Evolutionary conservation across 2,329 filamentous ascomycete genomes (phyloP), one percentile per base, ranked within the genome.

Genomic region (Trichoderma koningiopsis): DNA sequence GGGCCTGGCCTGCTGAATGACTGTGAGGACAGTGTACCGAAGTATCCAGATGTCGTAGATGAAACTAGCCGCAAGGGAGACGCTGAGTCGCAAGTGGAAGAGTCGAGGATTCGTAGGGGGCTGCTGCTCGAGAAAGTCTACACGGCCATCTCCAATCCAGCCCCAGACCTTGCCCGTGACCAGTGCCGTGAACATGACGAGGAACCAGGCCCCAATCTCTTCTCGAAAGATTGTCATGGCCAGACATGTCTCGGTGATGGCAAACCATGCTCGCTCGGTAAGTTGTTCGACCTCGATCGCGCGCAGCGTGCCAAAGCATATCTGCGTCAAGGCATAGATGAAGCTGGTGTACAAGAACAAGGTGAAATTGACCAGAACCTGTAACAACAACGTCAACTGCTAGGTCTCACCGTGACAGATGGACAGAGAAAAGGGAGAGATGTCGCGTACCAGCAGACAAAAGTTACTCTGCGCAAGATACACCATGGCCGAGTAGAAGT

Each of bases 171-270:
- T 98, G 67, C 94, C 94, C 4, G 94, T 95, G 58, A 99, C 88
- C 49, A 99, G 86, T 31, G 91, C 90, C 19, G 96, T 92, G 79
- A 99, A 98, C 94, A 99, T 98, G 76, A 96, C 89, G 70, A 99
- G 84, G 77, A 98, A 97, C 90, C 94, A 96, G 53, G 92, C 92
- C 56, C 96, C 95, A 22, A 99, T 89, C 78, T 98, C 94, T 72
- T 97, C 96, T 56, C 96, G 87, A 80, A 99, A 98, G 73, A 97
- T 97, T 35, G 96, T 97, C 95, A 99, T 98, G 35, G 96, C 96
- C 72, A 99, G 85, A 77, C 94, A 93, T 72, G 96, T 99, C 82
- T 99, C 96, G 58, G 95, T 97, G 52, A 98, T 92, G 49, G 96
- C 95, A 77, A 97, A 97, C 96, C 96, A 99, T 61, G 92, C 94